phyloP scores from a whole-genome alignment of 2,329 filamentous ascomycete genomes.

The Triangularia verruculosa region DNA sequence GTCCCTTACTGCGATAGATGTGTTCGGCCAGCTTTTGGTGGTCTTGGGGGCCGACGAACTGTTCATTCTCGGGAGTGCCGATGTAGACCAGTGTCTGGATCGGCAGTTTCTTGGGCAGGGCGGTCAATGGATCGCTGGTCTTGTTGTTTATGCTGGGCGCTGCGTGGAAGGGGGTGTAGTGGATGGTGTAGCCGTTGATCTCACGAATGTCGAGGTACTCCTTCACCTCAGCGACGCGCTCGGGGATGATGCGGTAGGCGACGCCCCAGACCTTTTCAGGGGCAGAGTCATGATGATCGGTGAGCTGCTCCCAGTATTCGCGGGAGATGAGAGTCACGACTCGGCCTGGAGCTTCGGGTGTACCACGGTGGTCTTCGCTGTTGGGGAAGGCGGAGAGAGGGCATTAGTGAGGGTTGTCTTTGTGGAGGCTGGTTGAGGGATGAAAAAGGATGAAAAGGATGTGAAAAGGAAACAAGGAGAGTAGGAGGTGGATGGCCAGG shows the following conservation, averaged over 20 bases:
- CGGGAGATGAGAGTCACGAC: slow-evolving; percentile 91
- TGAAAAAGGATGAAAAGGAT: not conserved
- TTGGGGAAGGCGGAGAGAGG: slow-evolving; percentile 5
- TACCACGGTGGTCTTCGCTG: slow-evolving; percentile 93
- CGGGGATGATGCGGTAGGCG: slow-evolving; percentile 77
- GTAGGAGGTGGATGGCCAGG: not conserved
- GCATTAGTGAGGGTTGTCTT: not conserved
- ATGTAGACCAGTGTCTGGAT: slow-evolving; percentile 79
- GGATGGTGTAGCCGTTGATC: slow-evolving; percentile 95
- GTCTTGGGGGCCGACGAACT: slow-evolving; percentile 84
- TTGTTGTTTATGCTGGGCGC: slow-evolving; percentile 34
- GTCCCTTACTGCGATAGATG: slow-evolving; percentile 72
- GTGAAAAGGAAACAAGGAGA: not conserved
- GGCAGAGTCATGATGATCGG: slow-evolving; percentile 60
- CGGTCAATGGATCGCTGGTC: slow-evolving; percentile 19
- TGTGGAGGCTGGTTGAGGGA: not conserved
- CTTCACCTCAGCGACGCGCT: slow-evolving; percentile 75
- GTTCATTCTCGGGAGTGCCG: slow-evolving; percentile 86
- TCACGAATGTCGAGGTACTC: slow-evolving; percentile 91
- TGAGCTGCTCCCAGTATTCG: slow-evolving; percentile 76
- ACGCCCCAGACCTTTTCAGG: slow-evolving; percentile 81
- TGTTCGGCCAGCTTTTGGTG: slow-evolving; percentile 74
- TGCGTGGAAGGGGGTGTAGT: slow-evolving; percentile 81
- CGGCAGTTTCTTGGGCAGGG: slow-evolving; percentile 31
- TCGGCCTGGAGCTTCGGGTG: slow-evolving; percentile 79